phyloP scores from a whole-genome alignment of 441 rosid species.

The Manihot esculenta region DNA sequence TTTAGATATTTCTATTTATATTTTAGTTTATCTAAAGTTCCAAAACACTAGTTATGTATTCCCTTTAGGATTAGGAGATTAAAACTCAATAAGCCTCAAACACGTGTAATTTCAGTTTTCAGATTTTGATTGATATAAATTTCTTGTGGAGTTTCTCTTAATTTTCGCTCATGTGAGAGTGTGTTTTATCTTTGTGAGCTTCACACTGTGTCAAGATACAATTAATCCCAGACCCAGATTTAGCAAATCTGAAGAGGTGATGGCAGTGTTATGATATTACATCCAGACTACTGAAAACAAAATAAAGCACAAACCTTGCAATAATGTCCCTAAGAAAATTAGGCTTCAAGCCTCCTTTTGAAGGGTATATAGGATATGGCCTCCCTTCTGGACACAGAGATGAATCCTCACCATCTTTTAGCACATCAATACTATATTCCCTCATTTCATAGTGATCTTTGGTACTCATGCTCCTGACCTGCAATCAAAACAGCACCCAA shows the following conservation, averaged over 20 bases:
- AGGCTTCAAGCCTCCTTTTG: slow-evolving; percentile 86
- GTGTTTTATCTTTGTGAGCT: no score
- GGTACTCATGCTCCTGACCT: slow-evolving; percentile 59
- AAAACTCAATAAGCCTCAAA: no score
- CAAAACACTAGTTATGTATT: no score
- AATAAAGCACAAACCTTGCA: slow-evolving; percentile 55
- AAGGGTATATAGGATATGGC: slow-evolving; percentile 59
- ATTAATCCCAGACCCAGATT: neutral
- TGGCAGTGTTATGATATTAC: neutral
- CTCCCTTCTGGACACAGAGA: slow-evolving; percentile 54
- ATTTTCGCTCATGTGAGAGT: no score
- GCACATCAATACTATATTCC: slow-evolving; percentile 78
- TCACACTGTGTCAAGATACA: no score
- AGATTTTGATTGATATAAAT: no score
- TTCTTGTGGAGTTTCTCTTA: no score
- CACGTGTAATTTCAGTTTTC: no score
- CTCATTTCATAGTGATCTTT: slow-evolving; percentile 88
- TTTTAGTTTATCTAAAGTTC: no score
- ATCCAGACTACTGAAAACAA: slow-evolving; percentile 11
- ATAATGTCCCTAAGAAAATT: slow-evolving; percentile 63
- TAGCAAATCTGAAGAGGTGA: neutral
- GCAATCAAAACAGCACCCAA: slow-evolving; percentile 22
- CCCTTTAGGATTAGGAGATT: no score
- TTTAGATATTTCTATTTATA: no score
- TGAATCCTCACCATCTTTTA: slow-evolving; percentile 69